Evolutionary conservation across 805 yeast species (phyloP), one percentile per base, ranked within the genome.

Genomic region (Metschnikowia reukaufii): DNA sequence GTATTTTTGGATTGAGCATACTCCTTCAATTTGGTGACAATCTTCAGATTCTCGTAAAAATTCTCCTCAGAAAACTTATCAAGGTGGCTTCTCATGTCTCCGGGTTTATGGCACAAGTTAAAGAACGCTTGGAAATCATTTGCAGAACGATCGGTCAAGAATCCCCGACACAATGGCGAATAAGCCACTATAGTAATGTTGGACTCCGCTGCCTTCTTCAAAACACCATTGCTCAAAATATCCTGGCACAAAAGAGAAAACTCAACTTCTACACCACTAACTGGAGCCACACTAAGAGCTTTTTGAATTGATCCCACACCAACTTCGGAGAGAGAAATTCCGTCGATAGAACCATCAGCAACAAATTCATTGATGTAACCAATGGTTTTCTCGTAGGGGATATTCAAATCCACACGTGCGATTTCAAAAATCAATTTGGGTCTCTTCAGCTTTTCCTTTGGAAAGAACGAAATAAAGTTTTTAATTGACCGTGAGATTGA

Each of bases 121-220:
- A 53, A 56, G 54, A 61, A 69, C 7, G 52, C 52, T 20, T 66
- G 64, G 13, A 60, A 50, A 17, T 66, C 56, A 5, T 75, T 64
- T 20, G 66, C 79, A 44, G 82, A 65, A 29, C 59, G 51, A 47
- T 94, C 96, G 3, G 92, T 83, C 45, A 90, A 73, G 50, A 84
- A 69, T 1, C 96, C 97, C 58, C 87, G 76, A 8, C 90, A 84
- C 45, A 90, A 72, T 25, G 97, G 97, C 25, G 96, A 85, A 66
- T 90, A 90, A 20, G 90, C 87, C 47, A 88, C 72, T 25, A 88
- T 70, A 12, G 94, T 85, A 46, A 90, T 77, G 13, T 72, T 72
- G 29, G 74, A 65, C 50, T 83, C 80, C 17, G 78, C 74, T 52
- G 84, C 79, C 4, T 77, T 74, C 3, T 74, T 78, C 51, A 83